Evolutionary conservation across 2,329 filamentous ascomycete species (phyloP), one percentile per base, ranked within the genome.

Genomic region (Sporothrix dimorphospora): DNA sequence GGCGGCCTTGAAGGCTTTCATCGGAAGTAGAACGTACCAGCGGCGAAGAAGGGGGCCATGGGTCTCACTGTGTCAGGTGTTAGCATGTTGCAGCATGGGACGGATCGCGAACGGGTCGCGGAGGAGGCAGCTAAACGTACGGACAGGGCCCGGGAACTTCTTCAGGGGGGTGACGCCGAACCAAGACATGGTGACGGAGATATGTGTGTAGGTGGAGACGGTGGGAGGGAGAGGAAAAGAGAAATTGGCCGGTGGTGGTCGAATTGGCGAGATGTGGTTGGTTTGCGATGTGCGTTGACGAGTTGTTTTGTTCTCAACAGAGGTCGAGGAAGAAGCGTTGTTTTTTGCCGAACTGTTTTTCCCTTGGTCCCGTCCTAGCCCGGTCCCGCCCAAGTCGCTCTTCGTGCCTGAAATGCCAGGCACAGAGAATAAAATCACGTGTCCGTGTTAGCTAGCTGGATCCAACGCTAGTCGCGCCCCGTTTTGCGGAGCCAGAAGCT

Each of bases 11-110:
- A 3, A 12, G n/a, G 5, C 38, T 19, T 1, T 45, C 59, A 65
- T 65, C 19, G 14, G 8, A 11, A 8, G 38, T 16, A n/a, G 14
- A 38, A 72, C 92, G 81, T 96, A 97, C 95, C 94, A 82, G 95
- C 95, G 83, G 88, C 87, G 88, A 94, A 96, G 90, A 98, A 98
- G 78, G 95, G 95, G 83, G 89, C 90, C 91, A 97, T 91, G 79
- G 95, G 94, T 88, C 89, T 89, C 86, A 93, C 95, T 98, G 82
- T 80, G 16, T 30, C 1, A 24, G 24, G 4, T 3, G 69, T 72
- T 67, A 75, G 69, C 61, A 63, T 19, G 9, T 3, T 57, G 42
- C 19, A 19, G 5, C 21, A 69, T 40, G n/a, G 21, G 42, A 40
- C 7, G 21, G 5, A 19, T n/a, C 11, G 27, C 24, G n/a, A 65